A percentile compares a stretch with the other conserved stretches of the same genome.
phyloP scores from a whole-genome alignment of 192 early-diverging fungal species.

The Coemansia sp. region DNA sequence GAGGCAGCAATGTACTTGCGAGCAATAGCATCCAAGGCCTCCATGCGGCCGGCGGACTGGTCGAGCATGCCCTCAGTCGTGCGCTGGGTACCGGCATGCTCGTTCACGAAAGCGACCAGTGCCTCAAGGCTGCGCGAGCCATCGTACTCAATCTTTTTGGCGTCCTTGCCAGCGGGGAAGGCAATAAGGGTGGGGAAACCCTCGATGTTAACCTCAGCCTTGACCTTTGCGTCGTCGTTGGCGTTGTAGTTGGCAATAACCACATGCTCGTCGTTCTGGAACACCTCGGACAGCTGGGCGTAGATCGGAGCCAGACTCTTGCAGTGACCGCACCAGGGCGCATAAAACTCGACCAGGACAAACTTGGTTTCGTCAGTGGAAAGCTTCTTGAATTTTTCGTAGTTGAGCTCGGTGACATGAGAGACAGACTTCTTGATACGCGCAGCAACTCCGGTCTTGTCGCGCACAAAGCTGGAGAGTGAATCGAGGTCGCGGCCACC shows the following conservation, averaged over 20 bases:
- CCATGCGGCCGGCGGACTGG: conserved; percentile 53
- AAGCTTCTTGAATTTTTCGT: conserved; percentile 73
- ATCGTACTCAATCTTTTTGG: conserved; percentile 69
- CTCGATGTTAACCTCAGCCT: conserved; percentile 63
- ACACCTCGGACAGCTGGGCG: conserved; percentile 83
- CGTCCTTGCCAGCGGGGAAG: conserved; percentile 70
- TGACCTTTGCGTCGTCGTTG: conserved; percentile 64
- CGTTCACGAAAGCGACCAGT: conserved; percentile 84
- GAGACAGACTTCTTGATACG: conserved; percentile 73
- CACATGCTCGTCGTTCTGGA: conserved; percentile 75
- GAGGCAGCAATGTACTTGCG: conserved; percentile 67
- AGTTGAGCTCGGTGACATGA: conserved; percentile 69
- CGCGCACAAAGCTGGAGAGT: conserved; percentile 72
- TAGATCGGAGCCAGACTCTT: conserved; percentile 83
- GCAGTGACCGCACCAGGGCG: conserved; percentile 92
- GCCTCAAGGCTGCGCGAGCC: conserved; percentile 69
- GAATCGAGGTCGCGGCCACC: conserved; percentile 83
- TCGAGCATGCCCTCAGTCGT: conserved; percentile 71
- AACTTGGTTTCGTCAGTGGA: conserved; percentile 72
- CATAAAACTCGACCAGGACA: conserved; percentile 92
- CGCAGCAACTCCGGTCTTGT: conserved; percentile 74
- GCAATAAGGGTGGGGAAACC: conserved; percentile 92
- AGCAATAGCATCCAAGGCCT: conserved; percentile 38
- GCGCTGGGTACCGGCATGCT: conserved; percentile 78
- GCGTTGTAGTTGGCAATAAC: conserved; percentile 92